Base-by-base conservation (phyloP, 805 yeast genomes). In the Pichia sporocuriosa region DNA sequence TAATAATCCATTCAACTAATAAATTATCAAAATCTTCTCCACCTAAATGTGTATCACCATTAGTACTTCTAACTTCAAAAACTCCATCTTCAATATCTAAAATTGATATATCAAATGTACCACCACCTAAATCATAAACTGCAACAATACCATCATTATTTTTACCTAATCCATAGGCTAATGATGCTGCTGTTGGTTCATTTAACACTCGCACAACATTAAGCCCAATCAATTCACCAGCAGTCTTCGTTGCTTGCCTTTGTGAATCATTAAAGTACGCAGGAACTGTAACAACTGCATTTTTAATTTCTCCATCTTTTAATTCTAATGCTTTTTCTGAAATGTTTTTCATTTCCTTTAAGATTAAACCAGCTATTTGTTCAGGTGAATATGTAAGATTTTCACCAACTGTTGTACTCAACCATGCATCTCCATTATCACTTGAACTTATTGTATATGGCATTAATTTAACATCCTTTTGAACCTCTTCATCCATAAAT, bases 51-150 rank as follows among this genome's bases (percentile, higher is more conserved):
- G 94, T 84, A 69, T 84, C 93, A 70, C 94, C 97, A 69, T 88
- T 87, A 55, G 97, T 88, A 43, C 96, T 80, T 70, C 84, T 81
- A 60, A 88, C 97, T 74, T 88, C 97, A 63, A 88, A 88, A 46
- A 88, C 96, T 68, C 97, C 97, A 62, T 88, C 89, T 67, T 88
- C 96, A 57, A 88, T 89, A 72, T 89, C 97, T 59, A 88, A 75
- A 58, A 88, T 84, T 49, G 96, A 89, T 63, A 88, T 82, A 79
- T 88, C 97, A 67, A 88, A 88, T 50, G 97, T 88, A 70, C 97
- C 97, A 60, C 97, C 97, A 72, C 97, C 97, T 55, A 88, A 75
- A 72, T 88, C 97, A 73, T 87, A 88, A 48, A 88, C 97, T 39
- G 97, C 96, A 52, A 89, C 90, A 61, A 67, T 53, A 10, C 68